These are phyloP conservation scores for Kregervanrija fluxuum DNA, from an alignment of 805 yeast genomes.

Conservation along the genomic window DNA sequence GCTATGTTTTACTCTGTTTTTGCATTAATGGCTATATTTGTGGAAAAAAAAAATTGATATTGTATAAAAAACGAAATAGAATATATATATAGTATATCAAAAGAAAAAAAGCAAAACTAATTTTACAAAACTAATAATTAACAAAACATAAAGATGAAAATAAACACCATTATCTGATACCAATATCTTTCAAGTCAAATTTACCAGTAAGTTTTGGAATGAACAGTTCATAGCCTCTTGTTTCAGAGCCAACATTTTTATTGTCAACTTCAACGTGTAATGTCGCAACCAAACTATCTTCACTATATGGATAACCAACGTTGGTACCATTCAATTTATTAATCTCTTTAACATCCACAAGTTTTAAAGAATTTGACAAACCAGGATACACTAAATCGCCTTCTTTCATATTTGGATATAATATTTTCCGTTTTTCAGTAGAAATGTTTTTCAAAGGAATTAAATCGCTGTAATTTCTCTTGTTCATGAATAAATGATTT, in stretches of 20 bases:
- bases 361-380: conserved; percentile 2
- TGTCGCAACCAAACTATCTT: conserved; percentile 56
- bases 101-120: neutral
- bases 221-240: conserved; percentile 60
- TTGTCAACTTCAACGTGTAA: conserved; percentile 67
- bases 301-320: conserved; percentile 47
- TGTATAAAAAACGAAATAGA: neutral
- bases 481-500: conserved; percentile 48
- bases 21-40: conserved; percentile 90
- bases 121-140: neutral
- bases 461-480: conserved; percentile 67
- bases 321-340: conserved; percentile 4
- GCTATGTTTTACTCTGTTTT: conserved; percentile 88
- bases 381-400: conserved; percentile 31
- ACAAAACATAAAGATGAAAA: neutral
- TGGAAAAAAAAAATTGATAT: conserved; percentile 22
- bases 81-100: no score
- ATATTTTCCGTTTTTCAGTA: conserved; percentile 1
- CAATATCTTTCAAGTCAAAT: conserved; percentile 6
- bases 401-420: conserved; percentile 11
- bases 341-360: conserved; percentile 4
- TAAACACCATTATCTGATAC: conserved; percentile 3
- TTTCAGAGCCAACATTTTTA: conserved; percentile 37
- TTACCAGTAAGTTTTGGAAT: conserved; percentile 43
- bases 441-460: conserved; percentile 40